A percentile compares a stretch with the other conserved stretches of the same genome.
Conservation (phyloP, 768 basidiomycete species). For the Auricularia heimuer region DNA sequence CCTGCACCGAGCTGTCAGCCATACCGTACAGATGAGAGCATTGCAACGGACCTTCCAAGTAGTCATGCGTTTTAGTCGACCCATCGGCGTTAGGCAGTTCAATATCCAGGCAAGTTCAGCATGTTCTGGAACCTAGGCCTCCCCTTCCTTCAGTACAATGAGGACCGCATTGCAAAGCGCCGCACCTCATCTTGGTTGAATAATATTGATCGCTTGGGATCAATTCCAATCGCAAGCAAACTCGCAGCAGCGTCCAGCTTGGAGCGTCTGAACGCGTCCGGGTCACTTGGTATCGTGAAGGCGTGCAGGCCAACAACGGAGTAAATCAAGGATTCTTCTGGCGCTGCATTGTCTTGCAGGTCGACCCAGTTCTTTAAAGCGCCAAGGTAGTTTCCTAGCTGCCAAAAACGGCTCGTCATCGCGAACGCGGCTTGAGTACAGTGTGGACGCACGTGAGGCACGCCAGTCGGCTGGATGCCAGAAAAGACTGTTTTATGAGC, state of each 20-base stretch:
- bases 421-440: neutral
- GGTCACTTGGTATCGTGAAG: conserved; percentile 73
- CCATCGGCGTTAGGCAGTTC: conserved; percentile 74
- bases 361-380: conserved; percentile 84
- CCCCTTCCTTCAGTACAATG: neutral
- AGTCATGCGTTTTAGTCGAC: conserved; percentile 82
- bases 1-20: conserved; percentile 31
- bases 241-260: conserved; percentile 60
- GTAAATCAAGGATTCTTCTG: conserved; percentile 61
- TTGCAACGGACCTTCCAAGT: conserved; percentile 74
- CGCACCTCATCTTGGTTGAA: conserved; percentile 88
- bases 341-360: conserved; percentile 51
- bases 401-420: neutral
- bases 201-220: conserved; percentile 60
- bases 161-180: too few relatives aligned
- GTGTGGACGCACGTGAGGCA: conserved; percentile 62
- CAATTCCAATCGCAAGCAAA: conserved; percentile 75
- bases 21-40: neutral
- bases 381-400: conserved; percentile 93
- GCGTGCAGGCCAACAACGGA: conserved; percentile 94
- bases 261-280: conserved; percentile 46
- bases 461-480: conserved; percentile 89
- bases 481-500: conserved; percentile 46
- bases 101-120: conserved; percentile 86
- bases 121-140: conserved; percentile 64